Evolutionary conservation across 2,329 filamentous ascomycete genomes (phyloP).

Genomic region (Fusarium torulosum): DNA sequence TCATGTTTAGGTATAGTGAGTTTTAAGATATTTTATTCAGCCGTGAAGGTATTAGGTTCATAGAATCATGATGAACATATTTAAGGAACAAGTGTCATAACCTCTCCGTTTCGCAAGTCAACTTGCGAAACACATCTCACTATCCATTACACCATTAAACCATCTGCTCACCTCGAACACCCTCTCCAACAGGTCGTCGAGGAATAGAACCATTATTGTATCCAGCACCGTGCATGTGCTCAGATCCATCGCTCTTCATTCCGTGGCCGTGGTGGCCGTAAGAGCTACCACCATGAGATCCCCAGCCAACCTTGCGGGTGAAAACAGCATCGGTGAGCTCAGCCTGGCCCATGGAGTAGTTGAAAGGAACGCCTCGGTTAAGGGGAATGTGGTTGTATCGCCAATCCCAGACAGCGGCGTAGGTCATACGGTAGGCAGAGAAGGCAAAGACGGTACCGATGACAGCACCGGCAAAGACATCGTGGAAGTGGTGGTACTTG

Average conservation of each 20-base stretch:
- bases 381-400: constrained; percentile 74
- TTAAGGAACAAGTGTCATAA: neutral
- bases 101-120: neutral
- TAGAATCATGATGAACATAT: constrained; percentile 8
- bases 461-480: constrained; percentile 73
- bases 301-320: constrained; percentile 72
- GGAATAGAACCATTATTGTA: constrained; percentile 34
- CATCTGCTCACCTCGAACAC: constrained; percentile 31
- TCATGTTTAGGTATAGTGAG: neutral
- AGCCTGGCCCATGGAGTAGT: constrained; percentile 58
- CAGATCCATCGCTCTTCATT: constrained; percentile 31
- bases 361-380: constrained; percentile 67
- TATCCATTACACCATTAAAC: constrained; percentile 6
- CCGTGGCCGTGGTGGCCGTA: constrained; percentile 12
- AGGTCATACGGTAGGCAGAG: constrained; percentile 74
- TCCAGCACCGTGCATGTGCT: constrained; percentile 27
- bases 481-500: constrained; percentile 82
- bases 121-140: too few relatives aligned
- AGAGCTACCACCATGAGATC: constrained; percentile 47
- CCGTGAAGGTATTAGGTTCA: constrained; percentile 21
- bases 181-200: constrained; percentile 32
- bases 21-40: constrained; percentile 5
- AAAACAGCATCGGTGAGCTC: constrained; percentile 68
- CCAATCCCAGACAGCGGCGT: constrained; percentile 76
- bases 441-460: constrained; percentile 77